Evolutionary conservation across 1,139 yeast genomes (phyloP).

Genomic region (Yamadazyma jaroonii): DNA sequence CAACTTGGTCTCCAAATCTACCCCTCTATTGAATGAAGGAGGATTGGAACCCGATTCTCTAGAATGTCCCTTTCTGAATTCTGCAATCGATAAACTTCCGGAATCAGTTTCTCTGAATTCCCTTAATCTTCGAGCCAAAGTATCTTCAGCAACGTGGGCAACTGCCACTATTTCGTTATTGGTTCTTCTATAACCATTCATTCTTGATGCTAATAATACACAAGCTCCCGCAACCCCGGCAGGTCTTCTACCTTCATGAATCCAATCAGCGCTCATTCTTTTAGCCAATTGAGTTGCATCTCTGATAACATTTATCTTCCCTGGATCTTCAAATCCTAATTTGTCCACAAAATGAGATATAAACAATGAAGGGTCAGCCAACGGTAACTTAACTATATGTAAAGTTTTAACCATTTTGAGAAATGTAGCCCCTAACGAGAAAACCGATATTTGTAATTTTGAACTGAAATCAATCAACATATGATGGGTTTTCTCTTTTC

Average conservation of each 20-base stretch:
- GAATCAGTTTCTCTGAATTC: constrained; percentile 82
- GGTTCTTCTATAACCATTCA: constrained; percentile 90
- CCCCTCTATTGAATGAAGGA: constrained; percentile 70
- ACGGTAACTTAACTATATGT: constrained; percentile 71
- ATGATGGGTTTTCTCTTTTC: constrained; percentile 86
- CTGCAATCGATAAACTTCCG: constrained; percentile 68
- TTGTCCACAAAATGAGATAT: constrained; percentile 92
- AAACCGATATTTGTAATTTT: constrained; percentile 84
- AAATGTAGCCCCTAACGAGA: constrained; percentile 93
- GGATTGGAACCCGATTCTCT: constrained; percentile 58
- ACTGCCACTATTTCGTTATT: constrained; percentile 94
- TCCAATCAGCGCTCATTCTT: constrained; percentile 94
- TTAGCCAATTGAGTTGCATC: constrained; percentile 88
- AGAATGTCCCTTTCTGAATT: constrained; percentile 57
- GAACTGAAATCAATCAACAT: constrained; percentile 95
- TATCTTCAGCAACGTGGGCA: constrained; percentile 93
- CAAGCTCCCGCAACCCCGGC: constrained; percentile 99
- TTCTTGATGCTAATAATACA: constrained; percentile 85
- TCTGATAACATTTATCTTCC: constrained; percentile 68
- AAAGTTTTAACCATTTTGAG: constrained; percentile 82
- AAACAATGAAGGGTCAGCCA: constrained; percentile 91
- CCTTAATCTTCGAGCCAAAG: constrained; percentile 82
- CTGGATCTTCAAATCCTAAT: constrained; percentile 65
- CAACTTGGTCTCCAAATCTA: constrained; percentile 26
- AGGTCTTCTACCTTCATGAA: constrained; percentile 93